Base-by-base conservation (phyloP, 1,139 yeast species). In the Yamadazyma membranifaciens region DNA sequence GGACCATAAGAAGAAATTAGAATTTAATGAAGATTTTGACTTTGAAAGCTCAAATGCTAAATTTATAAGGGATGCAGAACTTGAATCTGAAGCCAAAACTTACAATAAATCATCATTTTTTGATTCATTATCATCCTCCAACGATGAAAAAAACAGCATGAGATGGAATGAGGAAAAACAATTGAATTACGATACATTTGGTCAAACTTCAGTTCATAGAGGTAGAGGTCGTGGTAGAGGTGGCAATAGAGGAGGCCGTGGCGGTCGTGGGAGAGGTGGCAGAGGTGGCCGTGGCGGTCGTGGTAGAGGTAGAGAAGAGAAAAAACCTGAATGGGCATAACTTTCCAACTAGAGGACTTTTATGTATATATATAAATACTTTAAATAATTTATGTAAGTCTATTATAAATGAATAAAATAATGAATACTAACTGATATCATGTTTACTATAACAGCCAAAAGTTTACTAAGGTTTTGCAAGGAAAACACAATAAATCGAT, bases 81-180 rank as follows among this genome's bases (percentile, higher is more conserved):
- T 56, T 14, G 59, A 57, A 24, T 50, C 40, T 28, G 7, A 11
- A 15, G 43, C 53, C 2, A 27, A 32, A 1, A 50, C 53, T 33
- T 87, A 87, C 61, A 75, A 84, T 59, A 83, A 80, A 55, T 76
- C 87, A 10, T 87, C 95, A 1, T 88, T 88, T 59, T 88, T 88
- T 53, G 96, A 88, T 62, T 78, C 77, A 44, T 76, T 88, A 47
- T 84, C 94, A 9, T 80, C 87, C 6, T 73, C 80, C 1, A 68
- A 71, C 25, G 75, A 61, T 37, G 66, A 63, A 42, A 59, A 66
- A 48, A 51, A 52, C 34, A 41, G 63, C 37, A 69, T 77, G 73
- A 73, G 81, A 55, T 80, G 89, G 75, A 63, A 73, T 24, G 83
- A 80, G 50, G 89, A 83, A 56, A 78, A 80, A 48, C 61, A 61